Conservation (phyloP, 1,284 basidiomycete genomes). For the Irpex sp. region DNA sequence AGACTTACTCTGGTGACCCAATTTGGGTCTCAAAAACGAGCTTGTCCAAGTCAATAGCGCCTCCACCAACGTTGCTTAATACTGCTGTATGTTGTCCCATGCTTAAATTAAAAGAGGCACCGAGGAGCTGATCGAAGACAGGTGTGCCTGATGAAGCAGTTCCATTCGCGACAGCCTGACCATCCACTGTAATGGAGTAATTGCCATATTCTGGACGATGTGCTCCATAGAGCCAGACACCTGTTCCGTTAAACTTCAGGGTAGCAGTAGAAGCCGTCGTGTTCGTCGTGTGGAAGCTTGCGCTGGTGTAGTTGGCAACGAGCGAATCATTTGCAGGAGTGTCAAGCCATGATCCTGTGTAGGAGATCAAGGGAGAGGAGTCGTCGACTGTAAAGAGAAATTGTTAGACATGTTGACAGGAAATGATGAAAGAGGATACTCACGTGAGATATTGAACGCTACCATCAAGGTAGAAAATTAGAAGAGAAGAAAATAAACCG, state of each 20-base stretch:
- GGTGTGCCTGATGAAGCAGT: conserved; percentile 28
- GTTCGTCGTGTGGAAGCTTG: conserved; percentile 22
- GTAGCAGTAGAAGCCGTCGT: conserved; percentile 22
- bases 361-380: conserved; percentile 28
- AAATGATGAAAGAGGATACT: conserved; percentile 14
- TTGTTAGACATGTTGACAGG: neutral
- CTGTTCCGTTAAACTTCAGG: conserved; percentile 41
- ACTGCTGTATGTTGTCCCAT: conserved; percentile 45
- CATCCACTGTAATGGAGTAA: conserved; percentile 45
- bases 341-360: conserved; percentile 27
- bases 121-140: conserved; percentile 38
- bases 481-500: neutral
- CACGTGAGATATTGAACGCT: conserved; percentile 30
- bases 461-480: conserved; percentile 27
- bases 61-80: conserved; percentile 39
- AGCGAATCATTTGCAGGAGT: conserved; percentile 18
- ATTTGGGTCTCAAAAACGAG: conserved; percentile 39
- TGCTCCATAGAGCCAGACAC: conserved; percentile 48
- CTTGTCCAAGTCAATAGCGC: conserved; percentile 46
- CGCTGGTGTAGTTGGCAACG: conserved; percentile 18
- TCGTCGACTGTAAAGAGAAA: conserved; percentile 25
- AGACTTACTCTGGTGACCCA: conserved; percentile 34
- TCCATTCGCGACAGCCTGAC: conserved; percentile 32
- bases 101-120: conserved; percentile 34
- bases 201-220: conserved; percentile 43